Evolutionary conservation across 2,329 filamentous ascomycete species (phyloP), one percentile per base, ranked within the genome.

Genomic region (Apiospora pterosperma): DNA sequence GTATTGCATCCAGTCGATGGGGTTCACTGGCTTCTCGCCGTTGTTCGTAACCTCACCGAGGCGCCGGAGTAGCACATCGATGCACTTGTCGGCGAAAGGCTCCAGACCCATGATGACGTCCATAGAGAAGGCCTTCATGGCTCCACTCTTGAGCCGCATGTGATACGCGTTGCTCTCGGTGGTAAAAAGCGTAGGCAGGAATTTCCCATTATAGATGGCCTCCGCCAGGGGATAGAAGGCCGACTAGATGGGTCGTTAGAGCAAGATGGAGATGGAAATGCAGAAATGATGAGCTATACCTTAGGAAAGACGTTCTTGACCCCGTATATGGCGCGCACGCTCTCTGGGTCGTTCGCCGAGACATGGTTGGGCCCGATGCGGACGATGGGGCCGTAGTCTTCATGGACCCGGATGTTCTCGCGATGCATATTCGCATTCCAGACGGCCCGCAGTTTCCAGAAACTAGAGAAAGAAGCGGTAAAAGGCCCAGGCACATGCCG

Each of bases 371-470:
- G 80, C 0, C 73, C 77, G 21, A 80, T 75, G 8, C 78, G 77
- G 3, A 81, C 77, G 12, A 79, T 74, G 0, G 79, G 77, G 0
- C 79, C 79, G 64, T 81, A 76, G 64, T 75, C 72, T 6, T 74
- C 68, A 62, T 80, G 79, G 0, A 81, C 19, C 64, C 60, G 21
- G 42, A 48, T 12, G 19, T 60, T 36, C 36, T 36, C 36, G 19
- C 36, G 31, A 19, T 36, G 31, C 58, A 36, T 36, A 34, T 36
- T 60, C 19, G 21, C 23, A 16, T 38, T 36, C 31, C 36, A 60
- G 2, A 36, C 19, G 21, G 31, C 58, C 10, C 19, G 31, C 16
- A 60, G 36, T 34, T 38, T 36, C 58, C 58, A 60, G 16, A 39
- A 23, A 12, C 39, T 38, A 19, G 58, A 36, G 58, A 60, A 60